A percentile compares a stretch with the other conserved stretches of the same genome.
Conservation (phyloP, 2,329 filamentous ascomycete genomes). For the Hymenoscyphus infarciens region DNA sequence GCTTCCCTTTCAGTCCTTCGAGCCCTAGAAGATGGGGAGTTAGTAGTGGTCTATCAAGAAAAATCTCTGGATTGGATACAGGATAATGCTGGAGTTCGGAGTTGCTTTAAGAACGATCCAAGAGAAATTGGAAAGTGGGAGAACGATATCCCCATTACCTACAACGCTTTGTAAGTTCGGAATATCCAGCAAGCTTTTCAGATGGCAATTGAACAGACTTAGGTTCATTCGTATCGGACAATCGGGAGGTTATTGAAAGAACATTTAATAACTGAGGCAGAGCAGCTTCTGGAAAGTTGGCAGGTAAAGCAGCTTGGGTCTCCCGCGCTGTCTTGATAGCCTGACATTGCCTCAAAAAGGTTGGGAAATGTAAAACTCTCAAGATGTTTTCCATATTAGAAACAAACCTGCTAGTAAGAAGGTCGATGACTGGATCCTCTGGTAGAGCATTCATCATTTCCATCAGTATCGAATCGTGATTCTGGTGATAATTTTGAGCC, state of each 20-base stretch:
- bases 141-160: no score
- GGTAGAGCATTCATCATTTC: conserved; percentile 23
- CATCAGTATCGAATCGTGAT: conserved; percentile 12
- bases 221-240: conserved; percentile 17
- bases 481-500: neutral
- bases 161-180: conserved; percentile 16
- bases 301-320: conserved; percentile 10
- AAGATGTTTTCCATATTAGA: conserved; percentile 21
- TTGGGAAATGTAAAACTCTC: conserved; percentile 23
- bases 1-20: conserved; percentile 18
- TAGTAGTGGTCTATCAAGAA: no score
- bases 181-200: conserved; percentile 14
- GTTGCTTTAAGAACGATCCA: no score
- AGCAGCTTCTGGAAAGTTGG: conserved; percentile 14
- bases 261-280: conserved; percentile 21
- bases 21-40: conserved; percentile 10
- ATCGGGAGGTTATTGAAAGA: conserved; percentile 17
- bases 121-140: no score
- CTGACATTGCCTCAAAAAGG: conserved; percentile 17
- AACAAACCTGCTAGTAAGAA: conserved; percentile 17
- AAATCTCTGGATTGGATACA: no score
- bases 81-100: no score
- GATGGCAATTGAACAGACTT: conserved; percentile 12
- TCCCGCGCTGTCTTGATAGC: conserved; percentile 12
- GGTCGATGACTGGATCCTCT: conserved; percentile 8